Evolutionary conservation across 2,329 filamentous ascomycete species (phyloP), one percentile per base, ranked within the genome.

Genomic region (Cladophialophora exuberans): DNA sequence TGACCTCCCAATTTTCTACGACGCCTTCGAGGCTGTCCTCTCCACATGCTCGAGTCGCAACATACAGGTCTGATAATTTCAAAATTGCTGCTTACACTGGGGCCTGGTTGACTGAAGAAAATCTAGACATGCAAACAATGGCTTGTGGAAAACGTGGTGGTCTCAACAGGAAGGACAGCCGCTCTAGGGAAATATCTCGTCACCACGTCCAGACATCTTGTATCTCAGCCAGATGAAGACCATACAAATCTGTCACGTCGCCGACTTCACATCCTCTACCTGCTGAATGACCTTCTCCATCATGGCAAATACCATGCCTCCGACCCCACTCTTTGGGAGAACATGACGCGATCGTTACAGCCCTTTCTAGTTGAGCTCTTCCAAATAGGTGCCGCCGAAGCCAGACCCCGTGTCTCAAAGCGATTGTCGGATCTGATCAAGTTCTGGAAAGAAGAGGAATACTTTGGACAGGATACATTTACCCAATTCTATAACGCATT

Each of bases 51-150:
- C 88, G 67, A 81, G 85, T 68, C 75, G 79, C 78, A 91, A 93
- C 78, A 87, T 94, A 80, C 89, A 94, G 89, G 89, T 94, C 89
- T 90, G 87, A 67, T 66, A n/a, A 64, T 67, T 70, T 69, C 67
- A 59, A 54, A 59, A 50, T 33, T 52, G 54, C 39, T 13, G 36
- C 35, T 44, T 42, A 41, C 22, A 33, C 44, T 30, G 44, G 42
- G 30, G 35, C 17, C 43, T 28, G 46, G 52, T 58, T 65, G 54
- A 64, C 62, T 65, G 60, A 63, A 56, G 45, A 58, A 57, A n/a
- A 46, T 48, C 59, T 83, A 96, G 91, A 88, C 84, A 79, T 92
- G 89, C 82, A 96, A 92, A 82, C 79, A 83, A 74, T 96, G 90
- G 90, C 86, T 93, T 66, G 74, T 91, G 68, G 80, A 81, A 65